Percentiles rank a stretch among this genome's conserved stretches.
Evolutionary conservation across 768 basidiomycete species (phyloP).

Genomic region (Daedaleopsis sinensis): DNA sequence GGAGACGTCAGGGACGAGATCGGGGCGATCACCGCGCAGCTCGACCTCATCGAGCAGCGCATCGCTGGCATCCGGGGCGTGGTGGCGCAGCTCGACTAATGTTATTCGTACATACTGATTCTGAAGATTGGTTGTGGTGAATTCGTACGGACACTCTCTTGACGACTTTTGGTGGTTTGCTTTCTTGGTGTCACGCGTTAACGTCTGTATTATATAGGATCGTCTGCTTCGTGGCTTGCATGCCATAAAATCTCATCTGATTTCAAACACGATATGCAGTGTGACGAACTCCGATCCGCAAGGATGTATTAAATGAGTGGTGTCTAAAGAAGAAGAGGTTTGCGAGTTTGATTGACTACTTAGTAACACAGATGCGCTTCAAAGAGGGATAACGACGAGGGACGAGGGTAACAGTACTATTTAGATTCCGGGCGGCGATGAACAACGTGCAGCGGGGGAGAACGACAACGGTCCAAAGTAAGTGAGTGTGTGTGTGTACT

Average conservation of each 20-base stretch:
- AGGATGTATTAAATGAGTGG: background rate
- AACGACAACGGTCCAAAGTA: conserved; percentile 15
- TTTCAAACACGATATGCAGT: background rate
- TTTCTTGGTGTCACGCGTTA: background rate
- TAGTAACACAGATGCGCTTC: background rate
- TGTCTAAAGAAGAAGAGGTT: background rate
- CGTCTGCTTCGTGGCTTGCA: background rate
- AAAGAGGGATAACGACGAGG: background rate
- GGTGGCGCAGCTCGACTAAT: conserved; percentile 37
- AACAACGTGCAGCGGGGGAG: background rate
- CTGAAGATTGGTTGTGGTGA: background rate
- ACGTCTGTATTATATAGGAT: background rate
- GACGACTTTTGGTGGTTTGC: background rate
- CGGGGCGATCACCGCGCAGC: conserved; percentile 45
- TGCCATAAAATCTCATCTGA: background rate
- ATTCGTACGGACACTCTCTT: background rate
- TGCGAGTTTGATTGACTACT: conserved; percentile 4
- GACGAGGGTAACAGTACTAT: background rate
- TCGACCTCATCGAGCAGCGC: conserved; percentile 64
- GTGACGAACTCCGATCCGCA: background rate
- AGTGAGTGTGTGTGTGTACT: conserved; percentile 17
- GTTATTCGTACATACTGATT: background rate
- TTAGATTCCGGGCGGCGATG: background rate
- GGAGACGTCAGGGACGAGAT: conserved; percentile 50
- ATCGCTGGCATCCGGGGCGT: conserved; percentile 47